phyloP scores from a whole-genome alignment of 352 stramenopile genomes.

The Phytophthora aleatoria region DNA sequence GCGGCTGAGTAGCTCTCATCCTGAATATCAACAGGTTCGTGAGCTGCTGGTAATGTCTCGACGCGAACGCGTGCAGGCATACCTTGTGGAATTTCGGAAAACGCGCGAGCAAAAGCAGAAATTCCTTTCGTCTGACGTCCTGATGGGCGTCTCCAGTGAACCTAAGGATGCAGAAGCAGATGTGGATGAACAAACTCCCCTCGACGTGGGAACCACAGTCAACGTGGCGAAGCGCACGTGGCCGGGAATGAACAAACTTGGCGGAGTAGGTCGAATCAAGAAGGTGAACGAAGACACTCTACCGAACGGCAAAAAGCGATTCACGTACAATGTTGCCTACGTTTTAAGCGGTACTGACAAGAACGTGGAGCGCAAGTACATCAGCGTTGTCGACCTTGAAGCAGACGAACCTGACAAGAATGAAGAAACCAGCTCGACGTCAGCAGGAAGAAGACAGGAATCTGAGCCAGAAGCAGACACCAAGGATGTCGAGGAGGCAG shows the following conservation, averaged over 20 bases:
- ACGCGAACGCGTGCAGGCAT: conserved; percentile 47
- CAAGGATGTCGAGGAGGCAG: conserved; percentile 10
- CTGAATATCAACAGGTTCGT: conserved; percentile 44
- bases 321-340: conserved; percentile 77
- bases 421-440: conserved; percentile 11
- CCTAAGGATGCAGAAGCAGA: conserved; percentile 38
- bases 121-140: conserved; percentile 62
- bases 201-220: conserved; percentile 65
- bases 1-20: conserved; percentile 33
- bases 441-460: conserved; percentile 17
- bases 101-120: conserved; percentile 56
- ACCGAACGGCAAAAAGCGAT: conserved; percentile 45
- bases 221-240: conserved; percentile 83
- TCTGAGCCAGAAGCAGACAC: conserved; percentile 15
- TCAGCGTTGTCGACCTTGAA: conserved; percentile 62
- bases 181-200: conserved; percentile 49
- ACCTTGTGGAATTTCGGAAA: conserved; percentile 57
- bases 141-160: conserved; percentile 42
- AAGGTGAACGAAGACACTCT: conserved; percentile 56
- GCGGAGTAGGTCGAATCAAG: conserved; percentile 69
- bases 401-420: conserved; percentile 38
- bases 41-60: conserved; percentile 50
- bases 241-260: conserved; percentile 89
- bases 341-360: conserved; percentile 78
- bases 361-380: conserved; percentile 82